Evolutionary conservation across 768 basidiomycete species (phyloP).

Genomic region (Pulveroboletus sp.): DNA sequence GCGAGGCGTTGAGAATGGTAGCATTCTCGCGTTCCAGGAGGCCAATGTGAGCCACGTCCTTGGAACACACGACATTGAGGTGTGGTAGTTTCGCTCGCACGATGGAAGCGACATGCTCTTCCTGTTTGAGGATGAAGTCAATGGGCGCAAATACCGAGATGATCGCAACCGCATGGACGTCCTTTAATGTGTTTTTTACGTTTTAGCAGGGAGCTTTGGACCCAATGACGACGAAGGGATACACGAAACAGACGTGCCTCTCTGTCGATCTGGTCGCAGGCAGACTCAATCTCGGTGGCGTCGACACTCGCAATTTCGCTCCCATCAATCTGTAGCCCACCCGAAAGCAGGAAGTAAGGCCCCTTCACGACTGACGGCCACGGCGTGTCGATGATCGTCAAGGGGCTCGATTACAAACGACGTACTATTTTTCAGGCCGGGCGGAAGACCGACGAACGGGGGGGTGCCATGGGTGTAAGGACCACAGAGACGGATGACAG

Average conservation of each 20-base stretch:
- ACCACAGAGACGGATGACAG: constrained; percentile 58
- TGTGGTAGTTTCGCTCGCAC: constrained; percentile 36
- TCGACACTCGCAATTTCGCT: constrained; percentile 40
- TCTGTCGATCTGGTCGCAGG: constrained; percentile 37
- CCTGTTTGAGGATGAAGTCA: constrained; percentile 42
- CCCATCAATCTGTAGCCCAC: constrained; percentile 44
- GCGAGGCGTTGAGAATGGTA: constrained; percentile 60
- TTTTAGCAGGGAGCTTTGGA: not conserved
- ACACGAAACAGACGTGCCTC: constrained; percentile 15
- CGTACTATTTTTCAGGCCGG: constrained; percentile 27
- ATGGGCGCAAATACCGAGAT: constrained; percentile 47
- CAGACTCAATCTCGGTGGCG: constrained; percentile 41
- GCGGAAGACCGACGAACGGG: constrained; percentile 50
- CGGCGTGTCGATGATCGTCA: not conserved
- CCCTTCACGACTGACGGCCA: constrained; percentile 22
- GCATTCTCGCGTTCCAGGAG: constrained; percentile 66
- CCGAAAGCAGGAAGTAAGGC: constrained; percentile 34
- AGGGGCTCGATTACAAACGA: constrained; percentile 7
- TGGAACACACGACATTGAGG: constrained; percentile 48
- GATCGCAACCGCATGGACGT: constrained; percentile 37
- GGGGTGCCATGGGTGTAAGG: constrained; percentile 56
- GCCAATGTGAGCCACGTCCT: constrained; percentile 54
- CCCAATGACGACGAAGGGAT: not conserved
- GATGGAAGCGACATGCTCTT: constrained; percentile 42
- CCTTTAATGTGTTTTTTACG: constrained; percentile 11